Percentiles rank a stretch among this genome's conserved stretches.
phyloP scores from a whole-genome alignment of 2,329 filamentous ascomycete species.

The Myriosclerotinia curreyana region DNA sequence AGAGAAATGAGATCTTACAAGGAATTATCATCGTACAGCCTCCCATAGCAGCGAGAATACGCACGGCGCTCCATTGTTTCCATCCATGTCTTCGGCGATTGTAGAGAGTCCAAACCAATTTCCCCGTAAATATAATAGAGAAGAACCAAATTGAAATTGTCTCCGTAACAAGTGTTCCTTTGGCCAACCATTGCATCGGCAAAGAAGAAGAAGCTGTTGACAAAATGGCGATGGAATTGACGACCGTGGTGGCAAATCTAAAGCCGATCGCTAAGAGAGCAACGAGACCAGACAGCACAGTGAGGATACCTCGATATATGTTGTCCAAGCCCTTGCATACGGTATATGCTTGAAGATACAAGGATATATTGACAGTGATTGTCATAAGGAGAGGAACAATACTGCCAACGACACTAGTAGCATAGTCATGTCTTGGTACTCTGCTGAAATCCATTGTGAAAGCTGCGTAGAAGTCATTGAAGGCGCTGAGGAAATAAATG shows the following conservation, averaged over 20 bases:
- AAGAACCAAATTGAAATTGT: slow-evolving; percentile 60
- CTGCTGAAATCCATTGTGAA: slow-evolving; percentile 48
- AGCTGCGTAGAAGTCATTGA: slow-evolving; percentile 50
- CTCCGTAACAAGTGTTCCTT: slow-evolving; percentile 49
- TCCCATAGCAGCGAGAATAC: slow-evolving; percentile 65
- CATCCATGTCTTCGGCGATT: slow-evolving; percentile 56
- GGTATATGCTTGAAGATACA: slow-evolving; percentile 62
- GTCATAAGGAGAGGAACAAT: slow-evolving; percentile 53
- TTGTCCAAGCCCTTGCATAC: slow-evolving; percentile 49
- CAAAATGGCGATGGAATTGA: slow-evolving; percentile 41
- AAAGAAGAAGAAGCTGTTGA: slow-evolving; percentile 32
- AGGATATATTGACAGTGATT: slow-evolving; percentile 54
- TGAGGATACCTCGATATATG: slow-evolving; percentile 46
- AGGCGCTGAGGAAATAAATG: slow-evolving; percentile 51
- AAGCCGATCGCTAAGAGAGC: slow-evolving; percentile 52
- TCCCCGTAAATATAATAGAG: slow-evolving; percentile 58
- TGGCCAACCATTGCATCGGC: slow-evolving; percentile 43
- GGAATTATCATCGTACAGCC: slow-evolving; percentile 65
- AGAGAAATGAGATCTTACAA: slow-evolving; percentile 45
- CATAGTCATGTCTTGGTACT: slow-evolving; percentile 45
- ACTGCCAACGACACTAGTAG: slow-evolving; percentile 47
- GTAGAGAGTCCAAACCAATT: slow-evolving; percentile 56
- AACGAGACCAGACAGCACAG: slow-evolving; percentile 47
- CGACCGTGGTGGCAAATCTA: slow-evolving; percentile 51
- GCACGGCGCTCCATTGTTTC: slow-evolving; percentile 60